Conservation (phyloP, 768 basidiomycete genomes). For the Suillus variegatus region DNA sequence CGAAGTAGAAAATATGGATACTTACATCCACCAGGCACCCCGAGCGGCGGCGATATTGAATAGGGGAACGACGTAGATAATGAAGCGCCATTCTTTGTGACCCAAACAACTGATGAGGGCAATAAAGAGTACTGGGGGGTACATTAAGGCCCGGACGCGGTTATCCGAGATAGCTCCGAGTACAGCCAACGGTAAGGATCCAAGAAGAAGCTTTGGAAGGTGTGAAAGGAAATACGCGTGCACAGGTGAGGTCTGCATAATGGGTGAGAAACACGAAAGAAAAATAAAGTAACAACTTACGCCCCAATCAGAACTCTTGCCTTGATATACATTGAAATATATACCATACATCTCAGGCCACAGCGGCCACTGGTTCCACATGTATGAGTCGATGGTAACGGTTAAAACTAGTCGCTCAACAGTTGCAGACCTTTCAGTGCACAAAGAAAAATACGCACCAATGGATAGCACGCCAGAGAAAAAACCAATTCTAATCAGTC, state of each 20-base stretch:
- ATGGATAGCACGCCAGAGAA: constrained; percentile 50
- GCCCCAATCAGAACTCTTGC: constrained; percentile 92
- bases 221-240: constrained; percentile 63
- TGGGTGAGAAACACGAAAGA: constrained; percentile 6
- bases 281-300: constrained; percentile 45
- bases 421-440: not conserved
- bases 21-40: constrained; percentile 66
- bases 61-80: constrained; percentile 82
- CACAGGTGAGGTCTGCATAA: constrained; percentile 63
- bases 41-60: constrained; percentile 80
- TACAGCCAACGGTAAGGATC: constrained; percentile 59
- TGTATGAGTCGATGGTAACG: constrained; percentile 74
- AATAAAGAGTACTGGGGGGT: constrained; percentile 56
- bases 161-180: constrained; percentile 51
- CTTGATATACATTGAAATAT: constrained; percentile 85
- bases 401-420: constrained; percentile 50
- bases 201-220: constrained; percentile 79
- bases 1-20: constrained; percentile 9
- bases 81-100: constrained; percentile 98
- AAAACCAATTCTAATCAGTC: constrained; percentile 51
- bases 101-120: constrained; percentile 70
- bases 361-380: constrained; percentile 71
- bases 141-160: constrained; percentile 50
- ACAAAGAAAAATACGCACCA: constrained; percentile 39
- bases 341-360: constrained; percentile 88